phyloP scores from a whole-genome alignment of 768 basidiomycete species.

The Chalciporus pseudorubinellus region DNA sequence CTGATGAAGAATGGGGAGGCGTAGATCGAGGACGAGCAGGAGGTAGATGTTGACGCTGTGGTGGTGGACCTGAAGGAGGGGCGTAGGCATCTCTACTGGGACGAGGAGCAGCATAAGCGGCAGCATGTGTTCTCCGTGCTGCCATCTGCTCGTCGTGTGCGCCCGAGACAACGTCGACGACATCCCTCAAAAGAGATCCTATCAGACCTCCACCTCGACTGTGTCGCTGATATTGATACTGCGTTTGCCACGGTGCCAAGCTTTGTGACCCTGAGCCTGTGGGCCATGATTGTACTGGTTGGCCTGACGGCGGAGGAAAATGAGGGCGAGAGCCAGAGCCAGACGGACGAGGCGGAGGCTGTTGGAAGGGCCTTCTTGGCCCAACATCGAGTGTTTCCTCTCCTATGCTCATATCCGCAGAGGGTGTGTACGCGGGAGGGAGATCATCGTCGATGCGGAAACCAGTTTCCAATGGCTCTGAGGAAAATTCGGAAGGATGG shows the following conservation, averaged over 20 bases:
- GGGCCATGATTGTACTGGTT: conserved; percentile 1
- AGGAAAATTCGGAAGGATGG: background rate
- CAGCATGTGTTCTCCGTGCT: conserved; percentile 14
- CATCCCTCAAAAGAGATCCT: conserved; percentile 26
- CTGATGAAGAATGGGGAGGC: conserved; percentile 10
- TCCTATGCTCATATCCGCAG: conserved; percentile 51
- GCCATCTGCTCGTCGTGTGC: conserved; percentile 17
- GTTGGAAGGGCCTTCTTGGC: conserved; percentile 62
- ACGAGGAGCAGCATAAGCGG: conserved; percentile 22
- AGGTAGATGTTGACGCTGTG: background rate
- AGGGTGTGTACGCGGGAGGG: conserved; percentile 69
- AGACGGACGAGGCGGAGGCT: conserved; percentile 31
- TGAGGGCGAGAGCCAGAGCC: background rate
- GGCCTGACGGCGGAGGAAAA: background rate
- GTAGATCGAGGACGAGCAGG: conserved; percentile 12
- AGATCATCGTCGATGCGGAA: conserved; percentile 45
- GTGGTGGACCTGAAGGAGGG: conserved; percentile 9
- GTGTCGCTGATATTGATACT: conserved; percentile 17
- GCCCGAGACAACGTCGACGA: conserved; percentile 29
- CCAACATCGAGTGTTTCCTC: conserved; percentile 65
- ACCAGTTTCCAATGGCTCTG: conserved; percentile 2
- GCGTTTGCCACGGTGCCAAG: conserved; percentile 21
- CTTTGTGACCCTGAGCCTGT: conserved; percentile 1
- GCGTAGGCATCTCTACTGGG: conserved; percentile 7
- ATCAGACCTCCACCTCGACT: conserved; percentile 25